Conservation (phyloP, 2,329 filamentous ascomycete species). For the Hypoxylon sp. region DNA sequence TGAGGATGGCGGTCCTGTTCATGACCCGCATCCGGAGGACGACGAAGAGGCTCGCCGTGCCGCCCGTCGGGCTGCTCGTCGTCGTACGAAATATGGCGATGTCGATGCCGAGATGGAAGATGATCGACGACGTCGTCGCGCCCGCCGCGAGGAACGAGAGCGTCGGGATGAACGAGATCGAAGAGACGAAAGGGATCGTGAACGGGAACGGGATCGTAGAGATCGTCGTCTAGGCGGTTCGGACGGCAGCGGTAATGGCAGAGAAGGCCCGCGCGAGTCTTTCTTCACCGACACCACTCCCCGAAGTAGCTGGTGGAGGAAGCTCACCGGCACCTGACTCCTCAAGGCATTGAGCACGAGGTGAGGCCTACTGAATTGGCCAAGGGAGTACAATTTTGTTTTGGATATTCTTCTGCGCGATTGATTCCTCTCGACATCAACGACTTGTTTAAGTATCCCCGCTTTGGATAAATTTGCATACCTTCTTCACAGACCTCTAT, state of each 20-base stretch:
- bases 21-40: slow-evolving; percentile 57
- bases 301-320: slow-evolving; percentile 72
- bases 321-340: slow-evolving; percentile 59
- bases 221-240: slow-evolving; percentile 53
- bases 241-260: slow-evolving; percentile 50
- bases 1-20: slow-evolving; percentile 55
- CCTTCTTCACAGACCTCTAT: slow-evolving; percentile 7
- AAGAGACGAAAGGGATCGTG: slow-evolving; percentile 48
- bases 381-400: not conserved
- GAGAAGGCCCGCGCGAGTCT: slow-evolving; percentile 44
- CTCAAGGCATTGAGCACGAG: slow-evolving; percentile 2
- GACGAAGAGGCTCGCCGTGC: slow-evolving; percentile 66
- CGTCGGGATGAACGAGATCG: slow-evolving; percentile 17
- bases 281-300: slow-evolving; percentile 62
- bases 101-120: slow-evolving; percentile 59
- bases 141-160: slow-evolving; percentile 58
- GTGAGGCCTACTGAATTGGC: slow-evolving; percentile 3
- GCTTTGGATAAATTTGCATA: slow-evolving; percentile 13
- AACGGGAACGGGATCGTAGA: slow-evolving; percentile 51
- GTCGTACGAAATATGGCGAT: slow-evolving; percentile 60
- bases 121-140: slow-evolving; percentile 59
- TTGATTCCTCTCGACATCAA: slow-evolving; percentile 4
- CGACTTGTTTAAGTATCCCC: slow-evolving; percentile 15
- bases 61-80: slow-evolving; percentile 61
- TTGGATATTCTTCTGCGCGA: slow-evolving; percentile 15